Percentiles rank a stretch among this genome's conserved stretches.
Evolutionary conservation across 2,329 filamentous ascomycete species (phyloP).

Genomic region (Periconia macrospinosa): DNA sequence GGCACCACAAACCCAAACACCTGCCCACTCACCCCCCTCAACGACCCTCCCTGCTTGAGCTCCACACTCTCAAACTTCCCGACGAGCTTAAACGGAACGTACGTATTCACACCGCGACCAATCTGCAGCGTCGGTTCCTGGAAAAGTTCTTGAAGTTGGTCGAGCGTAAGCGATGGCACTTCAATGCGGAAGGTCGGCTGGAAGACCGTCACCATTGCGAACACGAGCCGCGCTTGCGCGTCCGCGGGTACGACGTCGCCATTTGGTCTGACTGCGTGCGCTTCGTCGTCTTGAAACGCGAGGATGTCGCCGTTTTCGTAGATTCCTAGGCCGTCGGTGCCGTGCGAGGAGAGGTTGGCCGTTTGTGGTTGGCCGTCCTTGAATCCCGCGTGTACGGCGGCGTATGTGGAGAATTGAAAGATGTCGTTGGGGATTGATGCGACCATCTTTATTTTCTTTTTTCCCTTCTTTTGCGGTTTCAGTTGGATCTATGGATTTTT

Average conservation of each 20-base stretch:
- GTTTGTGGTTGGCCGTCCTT: constrained; percentile 36
- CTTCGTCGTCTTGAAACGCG: constrained; percentile 37
- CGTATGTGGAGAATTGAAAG: constrained; percentile 47
- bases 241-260: constrained; percentile 36
- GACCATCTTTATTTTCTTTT: constrained; percentile 31
- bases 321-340: constrained; percentile 47
- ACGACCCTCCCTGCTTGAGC: constrained; percentile 20
- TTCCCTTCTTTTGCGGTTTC: background rate
- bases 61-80: constrained; percentile 41
- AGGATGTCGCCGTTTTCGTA: constrained; percentile 46
- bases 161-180: background rate
- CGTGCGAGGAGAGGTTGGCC: constrained; percentile 45
- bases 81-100: constrained; percentile 43
- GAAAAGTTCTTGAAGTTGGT: constrained; percentile 17
- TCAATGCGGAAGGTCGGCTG: constrained; percentile 34
- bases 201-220: constrained; percentile 48
- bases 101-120: constrained; percentile 39
- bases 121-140: constrained; percentile 15
- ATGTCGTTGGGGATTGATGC: constrained; percentile 49
- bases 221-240: constrained; percentile 38
- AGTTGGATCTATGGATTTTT: too few species aligned
- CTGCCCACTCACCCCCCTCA: constrained; percentile 38
- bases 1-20: constrained; percentile 47
- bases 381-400: constrained; percentile 42
- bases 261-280: constrained; percentile 35